Conservation (phyloP, 495 filamentous ascomycete species). For the Achaetomiella virescens region DNA sequence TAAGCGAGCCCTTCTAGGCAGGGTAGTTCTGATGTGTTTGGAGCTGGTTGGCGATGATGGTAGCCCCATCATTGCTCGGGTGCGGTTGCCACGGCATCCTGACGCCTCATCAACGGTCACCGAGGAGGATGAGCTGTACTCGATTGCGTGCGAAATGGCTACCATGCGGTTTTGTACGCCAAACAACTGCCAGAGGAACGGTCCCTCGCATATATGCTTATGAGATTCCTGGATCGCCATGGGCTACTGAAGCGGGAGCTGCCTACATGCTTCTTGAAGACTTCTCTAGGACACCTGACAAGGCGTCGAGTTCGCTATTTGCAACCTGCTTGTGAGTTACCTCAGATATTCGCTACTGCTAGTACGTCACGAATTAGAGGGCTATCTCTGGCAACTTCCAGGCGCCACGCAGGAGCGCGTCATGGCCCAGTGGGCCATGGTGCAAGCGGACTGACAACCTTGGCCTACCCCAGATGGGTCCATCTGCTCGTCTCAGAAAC, state of each 20-base stretch:
- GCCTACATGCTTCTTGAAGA: slow-evolving; percentile 30
- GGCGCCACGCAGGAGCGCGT: slow-evolving; percentile 23
- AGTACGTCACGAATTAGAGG: too few relatives aligned
- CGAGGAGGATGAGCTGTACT: slow-evolving; percentile 19
- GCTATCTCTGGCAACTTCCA: background rate
- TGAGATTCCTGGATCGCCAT: slow-evolving; percentile 16
- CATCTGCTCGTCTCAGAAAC: slow-evolving; percentile 6
- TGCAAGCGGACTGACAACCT: slow-evolving; percentile 16
- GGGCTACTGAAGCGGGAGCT: slow-evolving; percentile 20
- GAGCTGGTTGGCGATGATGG: slow-evolving; percentile 21
- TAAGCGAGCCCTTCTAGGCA: slow-evolving; percentile 30
- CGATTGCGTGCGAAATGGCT: slow-evolving; percentile 24
- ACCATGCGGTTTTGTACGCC: slow-evolving; percentile 23
- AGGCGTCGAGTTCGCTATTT: slow-evolving; percentile 19
- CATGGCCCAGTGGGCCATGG: slow-evolving; percentile 25
- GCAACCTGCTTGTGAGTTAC: slow-evolving; percentile 20
- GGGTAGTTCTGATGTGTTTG: slow-evolving; percentile 30
- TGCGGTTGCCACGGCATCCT: slow-evolving; percentile 24
- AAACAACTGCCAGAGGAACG: slow-evolving; percentile 5
- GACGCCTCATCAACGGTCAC: slow-evolving; percentile 6
- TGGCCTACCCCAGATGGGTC: slow-evolving; percentile 15
- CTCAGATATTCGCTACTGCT: background rate
- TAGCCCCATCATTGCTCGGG: slow-evolving; percentile 21
- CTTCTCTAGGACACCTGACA: slow-evolving; percentile 27
- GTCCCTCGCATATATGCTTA: slow-evolving; percentile 18